A percentile compares a stretch with the other conserved stretches of the same genome.
phyloP scores from a whole-genome alignment of 2,329 filamentous ascomycete genomes.

The Metarhizium guizhouense region DNA sequence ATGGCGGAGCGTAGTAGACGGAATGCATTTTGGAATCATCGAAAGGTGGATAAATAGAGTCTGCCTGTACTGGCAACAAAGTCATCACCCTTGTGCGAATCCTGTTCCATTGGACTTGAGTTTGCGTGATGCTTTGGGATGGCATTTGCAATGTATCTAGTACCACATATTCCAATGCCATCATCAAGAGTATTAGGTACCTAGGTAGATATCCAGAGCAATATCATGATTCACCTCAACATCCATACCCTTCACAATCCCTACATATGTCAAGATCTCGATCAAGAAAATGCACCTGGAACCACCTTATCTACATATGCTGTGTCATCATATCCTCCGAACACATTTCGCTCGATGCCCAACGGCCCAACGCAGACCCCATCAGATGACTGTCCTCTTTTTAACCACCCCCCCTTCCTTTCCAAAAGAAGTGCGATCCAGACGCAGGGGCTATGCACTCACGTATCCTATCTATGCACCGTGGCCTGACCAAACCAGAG shows the following conservation, averaged over 20 bases:
- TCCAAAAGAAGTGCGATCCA: background rate
- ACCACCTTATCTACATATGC: background rate
- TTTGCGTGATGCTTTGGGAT: too few species aligned
- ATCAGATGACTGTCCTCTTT: background rate
- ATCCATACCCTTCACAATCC: background rate
- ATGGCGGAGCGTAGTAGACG: background rate
- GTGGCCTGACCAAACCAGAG: background rate
- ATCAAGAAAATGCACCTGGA: background rate
- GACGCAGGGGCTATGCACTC: background rate
- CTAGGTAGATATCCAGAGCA: too few species aligned
- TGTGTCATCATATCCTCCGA: background rate
- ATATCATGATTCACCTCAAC: too few species aligned
- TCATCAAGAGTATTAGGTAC: too few species aligned
- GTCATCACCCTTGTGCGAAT: background rate
- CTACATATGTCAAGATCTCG: background rate
- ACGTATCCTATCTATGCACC: background rate
- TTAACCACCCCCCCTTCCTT: background rate
- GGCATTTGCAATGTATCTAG: background rate
- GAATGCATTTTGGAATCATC: background rate
- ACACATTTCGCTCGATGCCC: background rate
- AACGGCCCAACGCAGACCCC: background rate
- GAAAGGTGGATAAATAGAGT: background rate
- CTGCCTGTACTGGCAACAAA: background rate
- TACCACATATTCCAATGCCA: background rate
- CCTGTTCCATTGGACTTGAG: background rate